phyloP scores from a whole-genome alignment of 1,139 yeast species.

The Yamadazyma friedrichii region DNA sequence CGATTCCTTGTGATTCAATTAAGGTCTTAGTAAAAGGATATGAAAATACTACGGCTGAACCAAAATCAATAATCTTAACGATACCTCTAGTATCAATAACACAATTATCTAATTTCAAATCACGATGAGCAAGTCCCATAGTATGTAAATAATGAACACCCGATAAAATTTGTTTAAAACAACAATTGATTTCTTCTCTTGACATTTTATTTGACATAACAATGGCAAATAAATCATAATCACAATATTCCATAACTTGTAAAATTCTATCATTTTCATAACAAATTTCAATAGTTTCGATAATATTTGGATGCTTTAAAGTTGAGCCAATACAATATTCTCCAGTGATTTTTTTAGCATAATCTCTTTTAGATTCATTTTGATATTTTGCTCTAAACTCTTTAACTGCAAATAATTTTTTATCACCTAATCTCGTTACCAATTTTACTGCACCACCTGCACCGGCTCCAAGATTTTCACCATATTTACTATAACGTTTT shows the following conservation, averaged over 20 bases:
- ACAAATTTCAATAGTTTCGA: constrained; percentile 87
- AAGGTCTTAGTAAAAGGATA: constrained; percentile 83
- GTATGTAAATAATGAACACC: constrained; percentile 86
- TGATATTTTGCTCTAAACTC: constrained; percentile 81
- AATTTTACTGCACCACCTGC: constrained; percentile 93
- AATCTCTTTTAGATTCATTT: constrained; percentile 78
- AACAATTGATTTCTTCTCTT: constrained; percentile 81
- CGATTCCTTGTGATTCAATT: constrained; percentile 85
- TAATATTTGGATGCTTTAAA: constrained; percentile 84
- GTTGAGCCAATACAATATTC: constrained; percentile 95
- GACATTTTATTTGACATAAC: constrained; percentile 96
- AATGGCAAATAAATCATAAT: constrained; percentile 87
- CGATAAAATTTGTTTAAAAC: constrained; percentile 79
- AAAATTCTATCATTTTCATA: constrained; percentile 84
- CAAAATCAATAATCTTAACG: constrained; percentile 88
- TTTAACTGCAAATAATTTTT: constrained; percentile 82
- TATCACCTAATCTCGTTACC: constrained; percentile 67
- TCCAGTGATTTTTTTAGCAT: constrained; percentile 90
- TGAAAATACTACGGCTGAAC: constrained; percentile 89
- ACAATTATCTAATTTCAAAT: constrained; percentile 89
- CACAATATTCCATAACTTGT: constrained; percentile 96
- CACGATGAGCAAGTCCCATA: constrained; percentile 89
- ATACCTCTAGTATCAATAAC: constrained; percentile 84
- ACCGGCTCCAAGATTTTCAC: constrained; percentile 90
- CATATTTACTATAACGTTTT: constrained; percentile 77